Base-by-base conservation (phyloP, 148 eudicot genomes). In the Persicaria maculosa region DNA sequence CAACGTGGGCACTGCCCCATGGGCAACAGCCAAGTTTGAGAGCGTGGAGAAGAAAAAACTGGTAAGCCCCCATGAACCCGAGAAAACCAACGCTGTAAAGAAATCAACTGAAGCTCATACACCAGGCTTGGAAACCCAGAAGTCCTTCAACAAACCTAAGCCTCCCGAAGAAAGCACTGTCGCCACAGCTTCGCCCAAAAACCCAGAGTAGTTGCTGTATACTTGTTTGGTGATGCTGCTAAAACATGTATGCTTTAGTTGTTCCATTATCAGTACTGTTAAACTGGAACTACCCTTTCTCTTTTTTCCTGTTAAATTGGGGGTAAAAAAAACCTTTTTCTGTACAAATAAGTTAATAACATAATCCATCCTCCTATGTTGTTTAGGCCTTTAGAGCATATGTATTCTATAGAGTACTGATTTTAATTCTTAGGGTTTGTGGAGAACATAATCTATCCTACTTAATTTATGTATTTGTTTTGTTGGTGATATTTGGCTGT, bases 21-120 rank as follows among this genome's bases (percentile, higher is more conserved):
- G 71, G 86, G 98, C 98, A 7, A 92, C 98, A 17, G 75, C 93
- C 75, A 95, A 95, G 82, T 95, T 92, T 74, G 98, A 95, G 79
- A 83, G 83, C 36, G 81, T 90, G 14, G 93, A 92, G 85, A 95
- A 88, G 78, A 84, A 77, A 86, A 85, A 83, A 78, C 52, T 90
- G 81, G 75, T 81, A 45, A 91, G 96, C 48, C 97, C 97, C 11
- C 87, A 88, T 76, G 96, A 86, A 62, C n/a, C 89, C 5, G 89
- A 86, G 50, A 87, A 79, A 65, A 20, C 86, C 9, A 87, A 89
- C 58, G 73, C 77, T 44, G 50, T 81, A 25, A 89, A 83, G 81
- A 91, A 86, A 78, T 50, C 84, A 16, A 76, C 85, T 11, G 92
- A 94, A 81, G 79, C 86, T 53, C 75, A 62, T 48, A 73, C 74